A percentile compares a stretch with the other conserved stretches of the same genome.
Evolutionary conservation across 1,139 yeast species (phyloP).

Genomic region (Trichomonascaceae sp.): DNA sequence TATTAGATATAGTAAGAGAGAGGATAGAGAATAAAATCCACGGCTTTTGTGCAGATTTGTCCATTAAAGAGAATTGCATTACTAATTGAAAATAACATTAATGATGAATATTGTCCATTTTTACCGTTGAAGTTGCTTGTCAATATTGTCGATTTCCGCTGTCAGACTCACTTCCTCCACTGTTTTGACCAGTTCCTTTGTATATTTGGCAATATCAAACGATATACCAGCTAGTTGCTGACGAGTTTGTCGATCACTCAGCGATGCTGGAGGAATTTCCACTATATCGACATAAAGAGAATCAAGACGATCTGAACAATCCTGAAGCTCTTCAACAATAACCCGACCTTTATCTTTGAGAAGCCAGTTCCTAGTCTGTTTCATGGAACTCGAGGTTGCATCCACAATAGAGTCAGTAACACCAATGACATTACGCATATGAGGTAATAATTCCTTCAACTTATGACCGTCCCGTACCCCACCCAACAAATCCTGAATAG

Average conservation of each 20-base stretch:
- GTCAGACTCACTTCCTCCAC: constrained; percentile 90
- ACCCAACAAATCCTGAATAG: constrained; percentile 71
- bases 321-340: constrained; percentile 80
- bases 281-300: constrained; percentile 28
- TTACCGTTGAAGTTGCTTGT: constrained; percentile 18
- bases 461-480: constrained; percentile 51
- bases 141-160: constrained; percentile 54
- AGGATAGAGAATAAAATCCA: neutral
- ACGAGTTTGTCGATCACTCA: constrained; percentile 83
- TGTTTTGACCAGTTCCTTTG: constrained; percentile 90
- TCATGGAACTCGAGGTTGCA: constrained; percentile 85
- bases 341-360: constrained; percentile 87
- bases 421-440: constrained; percentile 64
- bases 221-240: constrained; percentile 94
- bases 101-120: neutral
- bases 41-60: too few species aligned
- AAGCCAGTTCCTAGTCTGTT: constrained; percentile 68
- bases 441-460: constrained; percentile 64
- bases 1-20: too few species aligned
- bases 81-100: neutral
- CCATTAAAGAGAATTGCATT: neutral
- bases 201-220: constrained; percentile 92
- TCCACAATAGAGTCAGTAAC: constrained; percentile 85
- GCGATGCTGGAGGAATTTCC: constrained; percentile 43
- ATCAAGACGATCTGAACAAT: constrained; percentile 70